Conservation (phyloP, 495 filamentous ascomycete genomes). For the Tuber brumale region DNA sequence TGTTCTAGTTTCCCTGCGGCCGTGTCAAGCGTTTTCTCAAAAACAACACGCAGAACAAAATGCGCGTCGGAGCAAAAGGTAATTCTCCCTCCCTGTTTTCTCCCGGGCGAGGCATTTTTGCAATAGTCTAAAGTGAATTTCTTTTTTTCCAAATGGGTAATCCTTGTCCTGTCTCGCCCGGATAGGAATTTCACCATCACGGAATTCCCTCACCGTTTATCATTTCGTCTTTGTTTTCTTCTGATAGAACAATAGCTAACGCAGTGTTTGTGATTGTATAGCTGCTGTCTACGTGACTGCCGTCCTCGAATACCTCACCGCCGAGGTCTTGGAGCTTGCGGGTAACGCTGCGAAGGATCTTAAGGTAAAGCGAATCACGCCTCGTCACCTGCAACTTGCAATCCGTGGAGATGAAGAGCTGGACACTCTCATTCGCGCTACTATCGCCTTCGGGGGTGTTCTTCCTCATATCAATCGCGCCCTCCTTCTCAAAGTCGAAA, state of each 20-base stretch:
- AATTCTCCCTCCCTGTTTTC: constrained; percentile 20
- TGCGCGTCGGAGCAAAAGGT: constrained; percentile 97
- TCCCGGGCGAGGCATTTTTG: neutral
- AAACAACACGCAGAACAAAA: constrained; percentile 99
- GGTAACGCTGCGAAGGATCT: constrained; percentile 98
- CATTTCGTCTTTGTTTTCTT: constrained; percentile 2
- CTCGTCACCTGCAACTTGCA: constrained; percentile 93
- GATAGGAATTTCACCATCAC: neutral
- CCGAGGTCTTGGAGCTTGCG: constrained; percentile 95
- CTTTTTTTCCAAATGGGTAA: neutral
- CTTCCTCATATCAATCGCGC: constrained; percentile 98
- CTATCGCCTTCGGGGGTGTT: constrained; percentile 97
- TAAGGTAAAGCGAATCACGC: constrained; percentile 99
- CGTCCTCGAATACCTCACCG: constrained; percentile 95
- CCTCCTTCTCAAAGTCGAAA: constrained; percentile 93
- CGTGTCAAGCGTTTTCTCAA: constrained; percentile 99
- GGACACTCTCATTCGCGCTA: constrained; percentile 93
- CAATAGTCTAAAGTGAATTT: neutral
- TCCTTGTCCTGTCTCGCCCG: neutral
- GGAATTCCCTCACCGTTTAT: constrained; percentile 3
- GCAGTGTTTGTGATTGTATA: constrained; percentile 11
- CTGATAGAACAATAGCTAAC: constrained; percentile 10
- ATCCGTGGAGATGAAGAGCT: constrained; percentile 98
- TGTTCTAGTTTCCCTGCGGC: constrained; percentile 85
- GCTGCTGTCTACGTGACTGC: constrained; percentile 97